Base-by-base conservation (phyloP, 768 basidiomycete species). In the Termitomyces titanicus region DNA sequence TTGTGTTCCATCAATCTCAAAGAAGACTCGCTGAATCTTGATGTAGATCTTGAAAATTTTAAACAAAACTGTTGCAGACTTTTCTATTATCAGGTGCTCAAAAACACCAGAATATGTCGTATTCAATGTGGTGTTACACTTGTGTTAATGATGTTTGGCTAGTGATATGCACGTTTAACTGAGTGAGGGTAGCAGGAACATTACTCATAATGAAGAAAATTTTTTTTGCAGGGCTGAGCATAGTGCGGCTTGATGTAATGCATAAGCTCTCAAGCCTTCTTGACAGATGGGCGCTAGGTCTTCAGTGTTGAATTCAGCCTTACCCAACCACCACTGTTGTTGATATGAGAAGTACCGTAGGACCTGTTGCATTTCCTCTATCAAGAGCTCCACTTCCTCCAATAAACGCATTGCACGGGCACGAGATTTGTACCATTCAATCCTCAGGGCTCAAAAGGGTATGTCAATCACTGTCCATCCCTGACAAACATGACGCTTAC, bases 351-450 rank as follows among this genome's bases (percentile, higher is more conserved):
- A 47, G 31, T 62, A 66, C 2, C 31, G 33, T 25, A 59, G 18
- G 0, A 62, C 57, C 0, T 55, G 39, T 11, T 43, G 22, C 66
- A 68, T 70, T 40, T 70, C 67, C 27, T 67, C 64, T 6, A 18
- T 12, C 12, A 70, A 38, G 4, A 68, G 50, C 10, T 48, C 38
- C 15, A 67, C 59, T 40, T 70, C 67, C 33, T 70, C 67, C 0
- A 38, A 27, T 51, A 64, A 69, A 29, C 52, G 61, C 37, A 53
- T 53, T 0, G 56, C 58, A 12, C 58, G 55, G 5, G 64, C 67
- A 11, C 50, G 33, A 7, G 63, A 57, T 31, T 61, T 66, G 47
- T 63, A 63, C 64, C 66, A 68, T 35, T 66, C 62, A 22, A 69
- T 57, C 0, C 47, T 47, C 12, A 70, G 51, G 0, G 57, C 65